A percentile compares a stretch with the other conserved stretches of the same genome.
phyloP scores from a whole-genome alignment of 345 rosid species.

The Kernera saxatilis region DNA sequence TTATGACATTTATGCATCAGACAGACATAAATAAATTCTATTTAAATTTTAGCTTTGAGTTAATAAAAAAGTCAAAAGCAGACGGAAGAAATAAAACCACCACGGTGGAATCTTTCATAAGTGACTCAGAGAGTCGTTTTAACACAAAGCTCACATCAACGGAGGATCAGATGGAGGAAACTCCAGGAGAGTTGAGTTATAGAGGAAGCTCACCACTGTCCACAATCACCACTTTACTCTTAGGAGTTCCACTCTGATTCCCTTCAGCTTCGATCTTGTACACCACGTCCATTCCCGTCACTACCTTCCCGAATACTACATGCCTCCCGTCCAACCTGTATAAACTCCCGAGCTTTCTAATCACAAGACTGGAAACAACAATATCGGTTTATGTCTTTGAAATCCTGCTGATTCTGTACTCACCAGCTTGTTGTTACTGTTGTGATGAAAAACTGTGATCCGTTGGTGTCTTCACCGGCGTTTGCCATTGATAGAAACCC shows the following conservation, averaged over 20 bases:
- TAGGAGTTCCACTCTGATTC: constrained; percentile 74
- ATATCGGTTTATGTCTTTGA: neutral
- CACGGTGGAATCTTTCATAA: neutral
- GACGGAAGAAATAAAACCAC: neutral
- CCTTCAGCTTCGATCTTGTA: constrained; percentile 98
- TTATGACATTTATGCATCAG: neutral
- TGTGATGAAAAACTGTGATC: constrained; percentile 97
- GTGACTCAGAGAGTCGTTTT: neutral
- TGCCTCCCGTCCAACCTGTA: constrained; percentile 90
- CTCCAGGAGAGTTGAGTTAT: constrained; percentile 18
- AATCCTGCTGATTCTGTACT: neutral
- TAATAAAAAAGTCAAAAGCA: too few relatives aligned
- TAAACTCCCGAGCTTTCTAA: neutral
- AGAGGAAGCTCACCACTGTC: constrained; percentile 94
- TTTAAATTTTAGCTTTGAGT: neutral
- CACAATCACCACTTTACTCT: constrained; percentile 76
- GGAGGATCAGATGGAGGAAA: neutral
- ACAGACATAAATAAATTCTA: neutral
- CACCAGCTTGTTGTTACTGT: constrained; percentile 95
- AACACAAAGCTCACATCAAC: neutral
- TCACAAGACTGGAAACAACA: neutral
- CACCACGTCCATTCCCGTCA: constrained; percentile 89
- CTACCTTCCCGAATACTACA: constrained; percentile 92
- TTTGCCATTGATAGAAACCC: constrained; percentile 93
- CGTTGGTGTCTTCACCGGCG: constrained; percentile 81